Percentiles rank a stretch among this genome's conserved stretches.
phyloP scores from a whole-genome alignment of 1,284 basidiomycete species.

The Athelia sp. region DNA sequence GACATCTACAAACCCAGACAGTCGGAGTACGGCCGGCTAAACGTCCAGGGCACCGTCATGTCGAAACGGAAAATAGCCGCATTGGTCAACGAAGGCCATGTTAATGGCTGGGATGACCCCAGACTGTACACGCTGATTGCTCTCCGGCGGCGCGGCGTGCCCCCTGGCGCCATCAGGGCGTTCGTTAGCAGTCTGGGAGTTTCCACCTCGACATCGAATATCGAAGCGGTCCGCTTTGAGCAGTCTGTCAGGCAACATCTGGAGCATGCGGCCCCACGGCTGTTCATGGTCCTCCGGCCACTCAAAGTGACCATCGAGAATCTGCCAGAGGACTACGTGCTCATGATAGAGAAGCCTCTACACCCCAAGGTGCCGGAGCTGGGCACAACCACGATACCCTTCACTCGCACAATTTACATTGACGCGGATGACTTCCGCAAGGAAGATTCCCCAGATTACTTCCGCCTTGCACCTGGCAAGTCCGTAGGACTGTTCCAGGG shows the following conservation, averaged over 20 bases:
- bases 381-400: conserved; percentile 80
- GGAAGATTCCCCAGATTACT: conserved; percentile 93
- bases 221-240: conserved; percentile 88
- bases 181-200: conserved; percentile 95
- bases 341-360: conserved; percentile 86
- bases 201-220: conserved; percentile 82
- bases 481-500: conserved; percentile 96
- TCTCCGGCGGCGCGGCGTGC: conserved; percentile 89
- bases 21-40: conserved; percentile 94
- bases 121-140: conserved; percentile 98
- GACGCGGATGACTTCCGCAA: conserved; percentile 92
- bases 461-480: conserved; percentile 95
- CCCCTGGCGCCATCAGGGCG: conserved; percentile 90
- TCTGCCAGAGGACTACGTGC: conserved; percentile 80
- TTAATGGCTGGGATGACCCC: conserved; percentile 96
- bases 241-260: conserved; percentile 87
- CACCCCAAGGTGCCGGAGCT: conserved; percentile 93
- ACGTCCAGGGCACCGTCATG: conserved; percentile 92
- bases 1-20: conserved; percentile 98
- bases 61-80: conserved; percentile 95
- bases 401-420: conserved; percentile 90
- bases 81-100: conserved; percentile 82
- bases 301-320: conserved; percentile 92
- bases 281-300: conserved; percentile 92
- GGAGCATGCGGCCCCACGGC: conserved; percentile 82